Evolutionary conservation across 441 rosid genomes (phyloP).

Genomic region (Erodium trifolium): DNA sequence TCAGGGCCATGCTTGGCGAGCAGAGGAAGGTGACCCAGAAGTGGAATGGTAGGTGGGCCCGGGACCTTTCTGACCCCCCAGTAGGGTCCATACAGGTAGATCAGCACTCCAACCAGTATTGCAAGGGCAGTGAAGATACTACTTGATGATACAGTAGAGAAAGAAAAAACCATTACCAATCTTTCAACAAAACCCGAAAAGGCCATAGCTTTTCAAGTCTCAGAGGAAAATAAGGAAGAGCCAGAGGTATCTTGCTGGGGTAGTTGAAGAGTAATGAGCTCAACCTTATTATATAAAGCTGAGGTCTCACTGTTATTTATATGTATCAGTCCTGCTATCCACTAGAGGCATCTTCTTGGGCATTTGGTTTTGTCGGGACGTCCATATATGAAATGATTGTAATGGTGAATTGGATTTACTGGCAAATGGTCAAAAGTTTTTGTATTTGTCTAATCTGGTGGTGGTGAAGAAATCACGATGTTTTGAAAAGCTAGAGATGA

Average conservation of each 20-base stretch:
- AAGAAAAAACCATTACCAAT: neutral
- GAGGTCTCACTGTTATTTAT: neutral
- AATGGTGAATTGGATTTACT: neutral
- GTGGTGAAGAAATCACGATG: neutral
- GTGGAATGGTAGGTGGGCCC: conserved; percentile 59
- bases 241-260: neutral
- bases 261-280: neutral
- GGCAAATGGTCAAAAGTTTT: neutral
- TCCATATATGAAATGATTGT: neutral
- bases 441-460: neutral
- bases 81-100: conserved; percentile 62
- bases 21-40: conserved; percentile 79
- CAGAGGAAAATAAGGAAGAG: neutral
- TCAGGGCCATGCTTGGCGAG: conserved; percentile 87
- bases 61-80: conserved; percentile 83
- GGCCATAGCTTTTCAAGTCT: neutral
- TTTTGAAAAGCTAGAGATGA: neutral
- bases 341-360: conserved; percentile 3
- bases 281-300: neutral
- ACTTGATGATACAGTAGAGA: neutral
- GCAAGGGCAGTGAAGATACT: conserved; percentile 31
- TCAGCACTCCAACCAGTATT: conserved; percentile 27
- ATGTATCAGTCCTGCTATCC: neutral
- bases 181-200: neutral
- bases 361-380: neutral